phyloP scores from a whole-genome alignment of 345 rosid species.

The Sisymbrium irio region DNA sequence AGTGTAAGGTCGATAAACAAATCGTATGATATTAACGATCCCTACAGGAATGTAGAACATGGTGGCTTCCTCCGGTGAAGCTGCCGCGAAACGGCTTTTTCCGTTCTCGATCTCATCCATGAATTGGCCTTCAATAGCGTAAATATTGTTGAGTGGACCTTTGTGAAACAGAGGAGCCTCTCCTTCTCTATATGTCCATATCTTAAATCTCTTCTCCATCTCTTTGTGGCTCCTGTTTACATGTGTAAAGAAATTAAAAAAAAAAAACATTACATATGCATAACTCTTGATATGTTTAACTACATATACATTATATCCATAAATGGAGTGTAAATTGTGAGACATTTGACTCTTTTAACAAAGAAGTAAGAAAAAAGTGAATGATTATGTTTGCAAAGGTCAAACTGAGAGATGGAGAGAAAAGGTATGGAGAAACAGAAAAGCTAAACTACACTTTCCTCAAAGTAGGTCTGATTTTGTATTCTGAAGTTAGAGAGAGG shows the following conservation, averaged over 20 bases:
- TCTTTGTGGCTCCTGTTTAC: slow-evolving; percentile 47
- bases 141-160: slow-evolving; percentile 45
- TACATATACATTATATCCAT: neutral
- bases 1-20: slow-evolving; percentile 41
- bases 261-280: slow-evolving; percentile 34
- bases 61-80: slow-evolving; percentile 48
- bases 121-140: slow-evolving; percentile 55
- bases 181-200: slow-evolving; percentile 58
- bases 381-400: slow-evolving; percentile 21
- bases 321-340: slow-evolving; percentile 15
- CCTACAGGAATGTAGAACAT: slow-evolving; percentile 52
- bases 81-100: slow-evolving; percentile 39
- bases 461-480: slow-evolving; percentile 3
- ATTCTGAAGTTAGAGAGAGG: neutral
- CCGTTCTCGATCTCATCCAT: slow-evolving; percentile 52
- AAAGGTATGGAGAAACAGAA: slow-evolving; percentile 17
- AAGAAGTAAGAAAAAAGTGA: slow-evolving; percentile 8
- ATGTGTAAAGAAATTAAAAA: neutral
- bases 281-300: neutral
- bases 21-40: slow-evolving; percentile 35
- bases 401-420: slow-evolving; percentile 2
- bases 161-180: slow-evolving; percentile 44
- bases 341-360: slow-evolving; percentile 27
- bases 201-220: slow-evolving; percentile 57
- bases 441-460: slow-evolving; percentile 4